Conservation (phyloP, 2,329 filamentous ascomycete genomes). For the Endoconidiophora polonica region DNA sequence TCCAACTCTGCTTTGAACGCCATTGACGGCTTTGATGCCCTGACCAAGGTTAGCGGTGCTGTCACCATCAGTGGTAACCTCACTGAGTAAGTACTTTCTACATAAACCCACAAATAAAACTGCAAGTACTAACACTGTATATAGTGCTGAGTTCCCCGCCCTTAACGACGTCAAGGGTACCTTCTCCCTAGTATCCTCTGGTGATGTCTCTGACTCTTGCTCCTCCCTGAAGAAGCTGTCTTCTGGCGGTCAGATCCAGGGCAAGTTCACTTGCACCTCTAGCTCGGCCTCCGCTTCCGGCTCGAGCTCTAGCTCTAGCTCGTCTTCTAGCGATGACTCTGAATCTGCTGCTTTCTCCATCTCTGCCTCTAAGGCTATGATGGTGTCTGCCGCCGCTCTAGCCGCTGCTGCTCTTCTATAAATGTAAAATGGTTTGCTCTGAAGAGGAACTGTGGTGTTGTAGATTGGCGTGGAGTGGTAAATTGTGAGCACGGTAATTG, state of each 20-base stretch:
- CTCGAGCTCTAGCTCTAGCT: conserved; percentile 15
- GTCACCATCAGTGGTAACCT: conserved; percentile 78
- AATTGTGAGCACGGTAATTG: neutral
- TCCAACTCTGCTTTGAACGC: conserved; percentile 66
- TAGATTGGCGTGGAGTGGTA: neutral
- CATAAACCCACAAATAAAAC: conserved; percentile 3
- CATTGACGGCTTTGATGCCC: conserved; percentile 50
- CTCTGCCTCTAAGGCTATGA: conserved; percentile 29
- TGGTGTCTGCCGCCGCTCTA: conserved; percentile 30
- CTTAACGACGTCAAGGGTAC: conserved; percentile 54
- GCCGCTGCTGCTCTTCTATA: conserved; percentile 37
- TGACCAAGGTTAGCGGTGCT: conserved; percentile 59
- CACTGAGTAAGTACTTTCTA: conserved; percentile 44
- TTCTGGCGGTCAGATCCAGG: conserved; percentile 27
- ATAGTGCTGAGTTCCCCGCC: conserved; percentile 53
- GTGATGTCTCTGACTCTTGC: conserved; percentile 41
- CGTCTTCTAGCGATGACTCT: conserved; percentile 17
- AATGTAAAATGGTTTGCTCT: conserved; percentile 15
- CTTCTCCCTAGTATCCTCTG: conserved; percentile 52
- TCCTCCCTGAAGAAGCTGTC: conserved; percentile 31
- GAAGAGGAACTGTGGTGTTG: neutral
- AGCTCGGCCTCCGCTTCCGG: conserved; percentile 33
- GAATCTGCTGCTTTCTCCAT: conserved; percentile 26
- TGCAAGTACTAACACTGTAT: neutral
- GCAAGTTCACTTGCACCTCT: conserved; percentile 30